Conservation (phyloP, 768 basidiomycete genomes). For the Macrolepiota fuliginosa region DNA sequence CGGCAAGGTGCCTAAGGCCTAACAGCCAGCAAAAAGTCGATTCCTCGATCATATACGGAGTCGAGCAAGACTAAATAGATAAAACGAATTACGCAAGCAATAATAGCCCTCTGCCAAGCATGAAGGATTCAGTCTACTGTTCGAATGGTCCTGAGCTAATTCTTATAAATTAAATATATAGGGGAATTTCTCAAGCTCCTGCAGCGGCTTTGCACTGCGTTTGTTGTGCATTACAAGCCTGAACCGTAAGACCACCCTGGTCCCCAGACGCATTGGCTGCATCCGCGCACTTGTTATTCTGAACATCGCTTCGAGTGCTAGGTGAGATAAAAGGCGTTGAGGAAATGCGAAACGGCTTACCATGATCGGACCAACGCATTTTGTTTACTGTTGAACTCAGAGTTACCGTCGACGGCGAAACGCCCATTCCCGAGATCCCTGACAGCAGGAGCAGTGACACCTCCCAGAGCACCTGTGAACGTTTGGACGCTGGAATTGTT, state of each 20-base stretch:
- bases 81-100: not conserved
- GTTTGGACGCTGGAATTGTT: slow-evolving; percentile 40
- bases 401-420: slow-evolving; percentile 49
- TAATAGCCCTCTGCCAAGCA: not conserved
- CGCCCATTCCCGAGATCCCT: slow-evolving; percentile 35
- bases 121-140: not conserved
- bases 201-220: slow-evolving; percentile 34
- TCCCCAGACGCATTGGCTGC: slow-evolving; percentile 52
- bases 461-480: slow-evolving; percentile 48
- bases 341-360: slow-evolving; percentile 20
- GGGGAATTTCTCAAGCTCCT: not conserved
- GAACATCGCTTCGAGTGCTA: slow-evolving; percentile 38
- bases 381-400: slow-evolving; percentile 40
- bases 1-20: not conserved
- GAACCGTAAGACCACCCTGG: slow-evolving; percentile 43
- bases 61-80: not conserved
- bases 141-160: not conserved
- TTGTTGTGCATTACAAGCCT: slow-evolving; percentile 44
- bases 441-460: slow-evolving; percentile 44
- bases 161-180: not conserved
- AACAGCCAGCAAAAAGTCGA: not conserved
- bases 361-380: slow-evolving; percentile 50
- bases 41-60: not conserved
- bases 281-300: slow-evolving; percentile 59
- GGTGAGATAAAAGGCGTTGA: not conserved